phyloP scores from a whole-genome alignment of 78 protist species.

The Dictyostelium firmibasis region DNA sequence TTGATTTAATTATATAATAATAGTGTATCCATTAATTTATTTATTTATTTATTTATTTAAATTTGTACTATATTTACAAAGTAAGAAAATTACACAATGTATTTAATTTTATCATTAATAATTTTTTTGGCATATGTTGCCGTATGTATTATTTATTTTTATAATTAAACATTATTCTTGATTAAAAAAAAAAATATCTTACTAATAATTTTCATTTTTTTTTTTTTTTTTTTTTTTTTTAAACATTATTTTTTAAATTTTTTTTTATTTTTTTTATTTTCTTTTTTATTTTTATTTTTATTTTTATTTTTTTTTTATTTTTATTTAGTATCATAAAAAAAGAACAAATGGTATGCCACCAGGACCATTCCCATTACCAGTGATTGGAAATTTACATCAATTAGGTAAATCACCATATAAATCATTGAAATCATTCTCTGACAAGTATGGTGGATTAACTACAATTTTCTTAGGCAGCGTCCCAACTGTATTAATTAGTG shows the following conservation, averaged over 20 bases:
- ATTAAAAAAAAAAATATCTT: background rate
- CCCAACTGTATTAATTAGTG: constrained; percentile 68
- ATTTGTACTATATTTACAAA: background rate
- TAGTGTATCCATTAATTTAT: background rate
- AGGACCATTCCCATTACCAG: constrained; percentile 72
- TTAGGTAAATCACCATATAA: constrained; percentile 48
- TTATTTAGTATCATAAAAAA: no score
- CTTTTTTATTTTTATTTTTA: background rate
- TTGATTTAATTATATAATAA: background rate
- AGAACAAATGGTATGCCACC: constrained; percentile 74
- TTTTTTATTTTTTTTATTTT: background rate
- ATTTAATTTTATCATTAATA: background rate
- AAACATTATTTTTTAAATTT: no score
- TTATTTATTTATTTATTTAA: background rate
- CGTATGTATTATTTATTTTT: background rate
- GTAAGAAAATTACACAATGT: background rate
- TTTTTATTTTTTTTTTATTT: background rate
- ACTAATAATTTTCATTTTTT: no score
- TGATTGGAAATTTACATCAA: constrained; percentile 59
- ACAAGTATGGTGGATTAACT: constrained; percentile 61
- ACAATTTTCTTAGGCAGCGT: constrained; percentile 57
- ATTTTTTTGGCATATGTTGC: background rate
- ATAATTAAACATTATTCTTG: background rate
- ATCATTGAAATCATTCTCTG: constrained; percentile 40
- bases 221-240: no score